These are phyloP conservation scores for Cryptococcus amylolentus DNA, from an alignment of 1,284 basidiomycete species.

Conservation along the genomic window DNA sequence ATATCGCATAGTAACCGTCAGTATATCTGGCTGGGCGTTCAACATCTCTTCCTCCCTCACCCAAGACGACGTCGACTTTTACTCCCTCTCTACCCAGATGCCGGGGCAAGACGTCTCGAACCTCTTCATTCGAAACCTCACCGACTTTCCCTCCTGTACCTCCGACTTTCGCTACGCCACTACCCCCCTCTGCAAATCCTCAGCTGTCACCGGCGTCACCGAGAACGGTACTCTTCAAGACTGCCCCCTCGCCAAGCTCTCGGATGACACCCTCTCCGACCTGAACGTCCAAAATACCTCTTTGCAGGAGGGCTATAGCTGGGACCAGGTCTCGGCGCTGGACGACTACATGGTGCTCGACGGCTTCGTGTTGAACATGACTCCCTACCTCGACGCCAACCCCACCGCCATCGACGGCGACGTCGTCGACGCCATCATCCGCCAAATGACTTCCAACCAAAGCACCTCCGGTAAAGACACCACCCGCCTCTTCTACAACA, in stretches of 20 bases:
- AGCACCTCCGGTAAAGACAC: slow-evolving; percentile 75
- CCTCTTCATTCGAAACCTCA: slow-evolving; percentile 67
- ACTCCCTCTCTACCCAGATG: slow-evolving; percentile 57
- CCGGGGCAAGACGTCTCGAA: slow-evolving; percentile 85
- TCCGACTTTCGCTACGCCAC: slow-evolving; percentile 65
- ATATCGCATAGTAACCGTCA: slow-evolving; percentile 58
- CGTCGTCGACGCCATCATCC: slow-evolving; percentile 76
- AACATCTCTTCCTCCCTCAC: slow-evolving; percentile 65
- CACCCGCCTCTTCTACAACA: slow-evolving; percentile 77
- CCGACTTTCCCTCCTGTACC: slow-evolving; percentile 63
- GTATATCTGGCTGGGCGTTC: slow-evolving; percentile 72
- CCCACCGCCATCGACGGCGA: slow-evolving; percentile 67
- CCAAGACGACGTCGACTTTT: slow-evolving; percentile 59
- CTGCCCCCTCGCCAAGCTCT: slow-evolving; percentile 64
- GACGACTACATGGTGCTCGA: slow-evolving; percentile 81
- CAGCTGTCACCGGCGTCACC: slow-evolving; percentile 45
- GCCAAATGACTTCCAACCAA: slow-evolving; percentile 61
- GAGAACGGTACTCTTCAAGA: slow-evolving; percentile 35
- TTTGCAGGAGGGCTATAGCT: slow-evolving; percentile 75
- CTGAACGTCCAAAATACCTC: slow-evolving; percentile 65
- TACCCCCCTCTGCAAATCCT: slow-evolving; percentile 64
- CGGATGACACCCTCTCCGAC: slow-evolving; percentile 58
- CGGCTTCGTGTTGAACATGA: slow-evolving; percentile 89
- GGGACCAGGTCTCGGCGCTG: slow-evolving; percentile 71
- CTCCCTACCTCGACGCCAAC: slow-evolving; percentile 76